A percentile compares a stretch with the other conserved stretches of the same genome.
Evolutionary conservation across 129 eudicot genomes (phyloP).

Genomic region (Flaveria brownii): DNA sequence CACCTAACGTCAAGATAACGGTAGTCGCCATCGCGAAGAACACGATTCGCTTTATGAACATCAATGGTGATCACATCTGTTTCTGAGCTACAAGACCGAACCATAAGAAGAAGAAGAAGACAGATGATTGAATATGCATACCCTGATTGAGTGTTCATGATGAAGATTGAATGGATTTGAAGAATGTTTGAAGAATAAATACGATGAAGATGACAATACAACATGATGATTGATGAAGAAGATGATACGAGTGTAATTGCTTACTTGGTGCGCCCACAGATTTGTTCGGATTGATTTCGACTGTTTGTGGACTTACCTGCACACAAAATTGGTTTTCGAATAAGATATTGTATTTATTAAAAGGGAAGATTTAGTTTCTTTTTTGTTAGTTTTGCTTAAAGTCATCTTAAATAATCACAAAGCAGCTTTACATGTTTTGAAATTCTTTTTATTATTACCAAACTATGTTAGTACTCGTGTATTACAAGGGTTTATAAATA

Average conservation of each 20-base stretch:
- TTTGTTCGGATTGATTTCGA: not conserved
- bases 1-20: constrained; percentile 88
- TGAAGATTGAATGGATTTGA: constrained; percentile 6
- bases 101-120: constrained; percentile 30
- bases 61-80: constrained; percentile 58
- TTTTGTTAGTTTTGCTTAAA: too few relatives aligned
- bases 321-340: not conserved
- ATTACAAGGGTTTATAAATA: too few relatives aligned
- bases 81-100: constrained; percentile 43
- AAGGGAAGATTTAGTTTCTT: too few relatives aligned
- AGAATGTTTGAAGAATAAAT: constrained; percentile 3
- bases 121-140: constrained; percentile 12
- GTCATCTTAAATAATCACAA: not conserved
- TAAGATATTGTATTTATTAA: not conserved
- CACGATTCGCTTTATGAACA: constrained; percentile 57
- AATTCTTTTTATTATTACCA: too few relatives aligned
- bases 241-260: not conserved
- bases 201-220: not conserved
- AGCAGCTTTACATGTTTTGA: not conserved
- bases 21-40: constrained; percentile 47
- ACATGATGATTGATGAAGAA: not conserved
- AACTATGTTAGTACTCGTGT: too few relatives aligned
- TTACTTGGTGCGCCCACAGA: constrained; percentile 10
- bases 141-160: constrained; percentile 24
- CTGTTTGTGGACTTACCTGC: not conserved